Percentiles rank a stretch among this genome's conserved stretches.
Conservation (phyloP, 345 rosid species). For the Rhodamnia argentea region DNA sequence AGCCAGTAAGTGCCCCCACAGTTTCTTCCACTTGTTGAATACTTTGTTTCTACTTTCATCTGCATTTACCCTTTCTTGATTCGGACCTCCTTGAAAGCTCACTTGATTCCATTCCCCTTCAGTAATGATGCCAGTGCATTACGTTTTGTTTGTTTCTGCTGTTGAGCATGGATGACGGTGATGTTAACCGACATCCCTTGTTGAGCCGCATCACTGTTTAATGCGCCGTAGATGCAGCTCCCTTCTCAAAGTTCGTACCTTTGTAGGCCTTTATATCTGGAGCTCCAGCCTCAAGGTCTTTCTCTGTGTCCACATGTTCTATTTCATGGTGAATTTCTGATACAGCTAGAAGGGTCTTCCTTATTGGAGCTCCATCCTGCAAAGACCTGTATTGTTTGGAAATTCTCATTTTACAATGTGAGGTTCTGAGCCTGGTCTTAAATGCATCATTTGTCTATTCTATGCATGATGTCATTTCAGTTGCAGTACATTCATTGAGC, state of each 20-base stretch:
- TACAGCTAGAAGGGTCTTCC: background rate
- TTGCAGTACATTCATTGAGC: background rate
- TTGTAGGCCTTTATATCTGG: conserved; percentile 8
- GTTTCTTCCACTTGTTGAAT: background rate
- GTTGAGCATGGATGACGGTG: conserved; percentile 5
- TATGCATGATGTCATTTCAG: background rate
- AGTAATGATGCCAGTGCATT: background rate
- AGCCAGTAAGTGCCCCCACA: background rate
- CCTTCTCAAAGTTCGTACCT: background rate
- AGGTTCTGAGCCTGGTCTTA: background rate
- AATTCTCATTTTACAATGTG: background rate
- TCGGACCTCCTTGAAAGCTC: no score
- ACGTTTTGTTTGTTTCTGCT: conserved; percentile 9
- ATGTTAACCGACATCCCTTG: conserved; percentile 6
- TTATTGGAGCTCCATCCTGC: background rate
- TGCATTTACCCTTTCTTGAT: conserved; percentile 8
- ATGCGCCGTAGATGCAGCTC: conserved; percentile 15
- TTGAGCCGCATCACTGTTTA: conserved; percentile 4
- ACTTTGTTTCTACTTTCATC: background rate
- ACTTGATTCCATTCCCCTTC: conserved; percentile 2
- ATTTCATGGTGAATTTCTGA: background rate
- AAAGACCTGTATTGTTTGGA: background rate
- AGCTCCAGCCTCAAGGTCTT: conserved; percentile 8
- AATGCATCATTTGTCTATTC: background rate
- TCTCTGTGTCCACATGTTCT: conserved; percentile 13